These are phyloP conservation scores for Cyberlindnera subsufficiens DNA, from an alignment of 805 yeast species.

Conservation along the genomic window DNA sequence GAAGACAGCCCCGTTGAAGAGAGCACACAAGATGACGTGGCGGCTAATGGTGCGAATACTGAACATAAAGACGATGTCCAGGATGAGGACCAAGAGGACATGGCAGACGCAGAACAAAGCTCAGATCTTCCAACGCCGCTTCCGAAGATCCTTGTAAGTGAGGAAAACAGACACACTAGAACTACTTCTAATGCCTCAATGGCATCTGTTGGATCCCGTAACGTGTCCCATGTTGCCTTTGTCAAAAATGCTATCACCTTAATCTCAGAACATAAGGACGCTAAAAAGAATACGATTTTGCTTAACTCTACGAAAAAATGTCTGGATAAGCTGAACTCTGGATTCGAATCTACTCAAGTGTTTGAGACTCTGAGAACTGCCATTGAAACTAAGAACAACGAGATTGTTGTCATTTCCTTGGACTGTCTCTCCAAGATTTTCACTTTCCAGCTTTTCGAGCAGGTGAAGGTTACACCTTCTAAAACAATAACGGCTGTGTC, in stretches of 20 bases:
- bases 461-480: slow-evolving; percentile 42
- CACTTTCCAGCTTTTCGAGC: slow-evolving; percentile 75
- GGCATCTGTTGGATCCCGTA: slow-evolving; percentile 19
- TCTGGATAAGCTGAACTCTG: slow-evolving; percentile 22
- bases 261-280: slow-evolving; percentile 56
- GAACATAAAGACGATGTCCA: background rate
- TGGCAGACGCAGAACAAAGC: slow-evolving; percentile 13
- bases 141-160: slow-evolving; percentile 13
- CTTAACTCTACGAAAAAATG: slow-evolving; percentile 27
- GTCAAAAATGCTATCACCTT: slow-evolving; percentile 54
- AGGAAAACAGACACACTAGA: slow-evolving; percentile 15
- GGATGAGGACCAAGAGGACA: slow-evolving; percentile 14
- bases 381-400: slow-evolving; percentile 62
- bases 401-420: slow-evolving; percentile 65
- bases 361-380: slow-evolving; percentile 75
- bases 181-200: slow-evolving; percentile 16
- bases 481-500: slow-evolving; percentile 27
- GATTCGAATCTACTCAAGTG: slow-evolving; percentile 45
- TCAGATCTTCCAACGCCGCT: slow-evolving; percentile 13
- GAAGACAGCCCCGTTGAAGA: background rate
- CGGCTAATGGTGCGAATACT: background rate
- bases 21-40: too few relatives aligned
- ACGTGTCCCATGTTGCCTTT: slow-evolving; percentile 30
- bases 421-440: slow-evolving; percentile 85
- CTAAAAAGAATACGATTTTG: slow-evolving; percentile 39